Evolutionary conservation across 768 basidiomycete genomes (phyloP).

Genomic region (Chlorophyllum brunneum): DNA sequence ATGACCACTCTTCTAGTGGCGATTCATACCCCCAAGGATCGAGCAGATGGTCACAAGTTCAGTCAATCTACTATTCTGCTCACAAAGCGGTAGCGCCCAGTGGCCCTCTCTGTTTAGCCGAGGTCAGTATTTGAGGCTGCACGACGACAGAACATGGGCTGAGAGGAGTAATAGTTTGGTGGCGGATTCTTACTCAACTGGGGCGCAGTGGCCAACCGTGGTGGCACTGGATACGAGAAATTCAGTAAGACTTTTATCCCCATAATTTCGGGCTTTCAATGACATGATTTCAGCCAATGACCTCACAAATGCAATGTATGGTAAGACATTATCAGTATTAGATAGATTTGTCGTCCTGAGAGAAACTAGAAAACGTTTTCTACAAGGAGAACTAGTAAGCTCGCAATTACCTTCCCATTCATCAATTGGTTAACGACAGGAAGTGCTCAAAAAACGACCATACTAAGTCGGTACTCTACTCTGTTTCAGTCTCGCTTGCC

Average conservation of each 20-base stretch:
- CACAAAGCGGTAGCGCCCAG: conserved; percentile 40
- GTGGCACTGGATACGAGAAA: conserved; percentile 50
- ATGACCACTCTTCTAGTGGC: conserved; percentile 26
- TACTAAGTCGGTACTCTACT: conserved; percentile 35
- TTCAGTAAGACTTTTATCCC: conserved; percentile 30
- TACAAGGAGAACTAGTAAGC: conserved; percentile 51
- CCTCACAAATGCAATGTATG: conserved; percentile 39
- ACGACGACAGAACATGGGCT: not conserved
- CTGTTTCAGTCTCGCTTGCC: conserved; percentile 16
- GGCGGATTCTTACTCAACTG: conserved; percentile 45
- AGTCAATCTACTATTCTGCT: conserved; percentile 42
- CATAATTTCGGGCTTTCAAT: not conserved
- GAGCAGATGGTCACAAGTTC: conserved; percentile 46
- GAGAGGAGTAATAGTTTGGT: conserved; percentile 33
- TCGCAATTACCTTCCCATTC: too few relatives aligned
- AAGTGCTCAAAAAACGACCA: conserved; percentile 45
- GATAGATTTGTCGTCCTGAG: not conserved
- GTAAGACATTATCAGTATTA: conserved; percentile 24
- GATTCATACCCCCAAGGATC: conserved; percentile 50
- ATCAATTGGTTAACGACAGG: not conserved
- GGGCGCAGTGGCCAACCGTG: conserved; percentile 32
- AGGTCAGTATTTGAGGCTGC: conserved; percentile 26
- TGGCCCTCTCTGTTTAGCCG: conserved; percentile 48
- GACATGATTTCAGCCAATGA: conserved; percentile 26
- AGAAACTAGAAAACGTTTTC: conserved; percentile 40